Conservation (phyloP, 2,329 filamentous ascomycete species). For the Nothophoma quercina region DNA sequence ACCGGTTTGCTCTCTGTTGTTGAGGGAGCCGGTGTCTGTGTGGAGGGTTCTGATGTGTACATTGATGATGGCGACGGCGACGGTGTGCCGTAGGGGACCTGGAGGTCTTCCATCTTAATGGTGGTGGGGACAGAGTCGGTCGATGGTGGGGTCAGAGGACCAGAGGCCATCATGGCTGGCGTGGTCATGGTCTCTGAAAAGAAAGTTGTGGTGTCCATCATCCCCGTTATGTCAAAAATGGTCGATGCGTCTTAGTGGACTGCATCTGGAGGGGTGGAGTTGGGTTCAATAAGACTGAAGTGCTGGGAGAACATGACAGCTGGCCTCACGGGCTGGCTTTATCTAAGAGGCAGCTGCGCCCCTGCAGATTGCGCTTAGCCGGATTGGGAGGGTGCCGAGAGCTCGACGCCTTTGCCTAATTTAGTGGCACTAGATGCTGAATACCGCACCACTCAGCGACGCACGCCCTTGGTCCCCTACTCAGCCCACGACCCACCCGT, state of each 20-base stretch:
- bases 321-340: slow-evolving; percentile 47
- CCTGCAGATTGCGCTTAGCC: slow-evolving; percentile 28
- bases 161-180: slow-evolving; percentile 34
- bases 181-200: slow-evolving; percentile 36
- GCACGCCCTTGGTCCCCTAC: slow-evolving; percentile 26
- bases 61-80: slow-evolving; percentile 30
- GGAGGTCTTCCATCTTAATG: slow-evolving; percentile 54
- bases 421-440: slow-evolving; percentile 24
- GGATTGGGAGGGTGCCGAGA: slow-evolving; percentile 10
- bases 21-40: slow-evolving; percentile 30
- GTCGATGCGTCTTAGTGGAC: slow-evolving; percentile 38
- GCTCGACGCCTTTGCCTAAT: slow-evolving; percentile 19
- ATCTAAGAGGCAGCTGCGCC: slow-evolving; percentile 37
- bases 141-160: slow-evolving; percentile 32
- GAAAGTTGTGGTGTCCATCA: slow-evolving; percentile 35
- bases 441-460: slow-evolving; percentile 19
- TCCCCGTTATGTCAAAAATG: slow-evolving; percentile 35
- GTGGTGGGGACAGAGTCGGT: slow-evolving; percentile 40
- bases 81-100: slow-evolving; percentile 35
- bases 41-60: slow-evolving; percentile 25
- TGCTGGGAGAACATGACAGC: slow-evolving; percentile 36
- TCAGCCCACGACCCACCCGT: slow-evolving; percentile 38
- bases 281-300: slow-evolving; percentile 34
- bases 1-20: slow-evolving; percentile 62
- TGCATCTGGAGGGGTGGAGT: slow-evolving; percentile 43